phyloP scores from a whole-genome alignment of 1,139 yeast genomes.

The Suhomyces ambrosiae region DNA sequence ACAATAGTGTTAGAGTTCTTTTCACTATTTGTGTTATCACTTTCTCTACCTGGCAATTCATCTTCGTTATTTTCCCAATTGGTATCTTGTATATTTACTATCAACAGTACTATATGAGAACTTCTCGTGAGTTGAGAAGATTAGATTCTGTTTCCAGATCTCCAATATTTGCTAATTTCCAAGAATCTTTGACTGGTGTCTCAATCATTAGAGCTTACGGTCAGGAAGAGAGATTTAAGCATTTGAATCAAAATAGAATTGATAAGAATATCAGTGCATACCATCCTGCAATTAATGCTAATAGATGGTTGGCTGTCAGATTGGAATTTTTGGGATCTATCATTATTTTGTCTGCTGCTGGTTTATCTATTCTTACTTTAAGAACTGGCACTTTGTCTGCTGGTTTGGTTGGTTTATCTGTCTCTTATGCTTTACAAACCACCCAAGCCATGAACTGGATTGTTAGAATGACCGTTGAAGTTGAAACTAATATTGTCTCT shows the following conservation, averaged over 20 bases:
- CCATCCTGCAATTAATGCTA: conserved; percentile 91
- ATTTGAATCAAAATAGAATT: conserved; percentile 72
- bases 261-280: conserved; percentile 89
- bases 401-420: conserved; percentile 90
- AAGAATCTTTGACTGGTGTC: conserved; percentile 89
- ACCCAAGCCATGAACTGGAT: conserved; percentile 96
- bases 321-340: conserved; percentile 87
- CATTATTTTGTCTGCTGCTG: conserved; percentile 84
- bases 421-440: conserved; percentile 87
- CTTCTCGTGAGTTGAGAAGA: conserved; percentile 94
- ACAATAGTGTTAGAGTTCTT: conserved; percentile 69
- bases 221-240: conserved; percentile 72
- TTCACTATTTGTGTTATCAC: conserved; percentile 84
- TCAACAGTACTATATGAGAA: conserved; percentile 85
- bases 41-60: conserved; percentile 85
- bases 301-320: conserved; percentile 96
- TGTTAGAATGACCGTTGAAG: conserved; percentile 97
- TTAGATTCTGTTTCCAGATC: conserved; percentile 91
- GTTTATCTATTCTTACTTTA: conserved; percentile 71
- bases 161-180: conserved; percentile 96
- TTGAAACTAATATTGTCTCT: conserved; percentile 93
- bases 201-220: conserved; percentile 86
- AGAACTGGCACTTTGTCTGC: conserved; percentile 72
- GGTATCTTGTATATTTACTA: conserved; percentile 73
- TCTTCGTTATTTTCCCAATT: conserved; percentile 71